Evolutionary conservation across 2,329 filamentous ascomycete species (phyloP).

Genomic region (Stachybotrys echinatus): DNA sequence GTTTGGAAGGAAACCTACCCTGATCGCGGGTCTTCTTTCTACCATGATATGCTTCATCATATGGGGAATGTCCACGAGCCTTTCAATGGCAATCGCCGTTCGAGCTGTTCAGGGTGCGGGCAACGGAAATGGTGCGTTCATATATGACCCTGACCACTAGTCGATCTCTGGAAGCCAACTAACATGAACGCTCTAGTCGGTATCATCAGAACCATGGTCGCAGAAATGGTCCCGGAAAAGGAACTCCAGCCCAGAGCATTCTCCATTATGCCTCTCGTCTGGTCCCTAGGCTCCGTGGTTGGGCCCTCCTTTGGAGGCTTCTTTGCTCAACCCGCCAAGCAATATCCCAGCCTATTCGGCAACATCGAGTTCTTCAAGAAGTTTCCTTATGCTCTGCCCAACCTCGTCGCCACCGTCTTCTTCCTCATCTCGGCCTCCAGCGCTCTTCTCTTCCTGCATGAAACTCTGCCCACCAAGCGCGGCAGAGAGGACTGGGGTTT

Average conservation of each 20-base stretch:
- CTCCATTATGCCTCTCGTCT: conserved; percentile 86
- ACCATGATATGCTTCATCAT: conserved; percentile 78
- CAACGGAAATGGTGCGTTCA: conserved; percentile 72
- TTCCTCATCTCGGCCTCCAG: conserved; percentile 73
- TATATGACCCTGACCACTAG: no score
- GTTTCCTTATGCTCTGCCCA: conserved; percentile 82
- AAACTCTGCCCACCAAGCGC: conserved; percentile 73
- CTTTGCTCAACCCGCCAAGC: conserved; percentile 72
- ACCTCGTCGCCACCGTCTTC: conserved; percentile 68
- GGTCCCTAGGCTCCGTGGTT: conserved; percentile 82
- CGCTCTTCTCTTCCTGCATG: conserved; percentile 75
- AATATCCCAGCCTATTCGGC: conserved; percentile 68
- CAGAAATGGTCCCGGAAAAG: conserved; percentile 84
- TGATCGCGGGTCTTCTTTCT: conserved; percentile 66
- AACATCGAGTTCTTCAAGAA: conserved; percentile 60
- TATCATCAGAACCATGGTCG: conserved; percentile 86
- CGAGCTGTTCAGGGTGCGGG: conserved; percentile 75
- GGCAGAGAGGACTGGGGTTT: conserved; percentile 70
- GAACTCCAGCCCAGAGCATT: conserved; percentile 86
- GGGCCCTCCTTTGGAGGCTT: conserved; percentile 85
- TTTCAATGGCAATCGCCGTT: conserved; percentile 74
- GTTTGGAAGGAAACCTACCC: conserved; percentile 76
- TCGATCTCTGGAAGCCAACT: no score
- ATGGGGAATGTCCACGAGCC: conserved; percentile 77
- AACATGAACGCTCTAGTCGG: conserved; percentile 63